Percentiles rank a stretch among this genome's conserved stretches.
These are phyloP conservation scores for Didymella segeticola DNA, from an alignment of 2,329 filamentous ascomycete genomes.

Conservation along the genomic window DNA sequence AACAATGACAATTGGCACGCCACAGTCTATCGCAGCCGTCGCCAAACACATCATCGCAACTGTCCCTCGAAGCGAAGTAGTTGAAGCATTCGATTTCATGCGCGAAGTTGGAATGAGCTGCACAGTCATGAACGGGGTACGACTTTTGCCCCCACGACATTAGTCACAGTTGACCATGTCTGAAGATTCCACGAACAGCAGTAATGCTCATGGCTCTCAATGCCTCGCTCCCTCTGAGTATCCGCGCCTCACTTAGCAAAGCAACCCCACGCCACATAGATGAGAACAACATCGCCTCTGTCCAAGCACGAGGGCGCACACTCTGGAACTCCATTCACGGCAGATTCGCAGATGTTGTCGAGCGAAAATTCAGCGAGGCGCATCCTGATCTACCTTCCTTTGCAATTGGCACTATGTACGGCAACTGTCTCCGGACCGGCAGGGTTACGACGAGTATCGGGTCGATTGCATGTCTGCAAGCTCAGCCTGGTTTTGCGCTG, in stretches of 20 bases:
- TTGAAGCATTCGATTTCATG: slow-evolving; percentile 70
- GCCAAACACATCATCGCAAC: background rate
- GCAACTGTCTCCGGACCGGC: slow-evolving; percentile 70
- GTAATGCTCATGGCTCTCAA: background rate
- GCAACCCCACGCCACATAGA: background rate
- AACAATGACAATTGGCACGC: background rate
- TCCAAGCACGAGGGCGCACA: background rate
- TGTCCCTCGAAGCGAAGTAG: slow-evolving; percentile 32
- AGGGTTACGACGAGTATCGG: slow-evolving; percentile 73
- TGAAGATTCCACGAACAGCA: background rate
- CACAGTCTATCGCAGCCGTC: background rate
- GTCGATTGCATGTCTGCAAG: slow-evolving; percentile 73
- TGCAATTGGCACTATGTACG: slow-evolving; percentile 76
- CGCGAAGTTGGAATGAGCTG: slow-evolving; percentile 76
- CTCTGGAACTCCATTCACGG: background rate
- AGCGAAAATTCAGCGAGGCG: slow-evolving; percentile 69
- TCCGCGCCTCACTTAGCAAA: background rate
- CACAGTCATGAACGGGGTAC: slow-evolving; percentile 73
- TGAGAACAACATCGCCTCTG: background rate
- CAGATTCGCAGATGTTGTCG: slow-evolving; percentile 60
- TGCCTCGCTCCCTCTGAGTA: background rate
- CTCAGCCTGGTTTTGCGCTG: slow-evolving; percentile 80
- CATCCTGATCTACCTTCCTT: slow-evolving; percentile 82
- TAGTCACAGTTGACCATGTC: background rate
- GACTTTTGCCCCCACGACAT: no score